Conservation (phyloP, 2,329 filamentous ascomycete species). For the Raffaelea ambrosiae region DNA sequence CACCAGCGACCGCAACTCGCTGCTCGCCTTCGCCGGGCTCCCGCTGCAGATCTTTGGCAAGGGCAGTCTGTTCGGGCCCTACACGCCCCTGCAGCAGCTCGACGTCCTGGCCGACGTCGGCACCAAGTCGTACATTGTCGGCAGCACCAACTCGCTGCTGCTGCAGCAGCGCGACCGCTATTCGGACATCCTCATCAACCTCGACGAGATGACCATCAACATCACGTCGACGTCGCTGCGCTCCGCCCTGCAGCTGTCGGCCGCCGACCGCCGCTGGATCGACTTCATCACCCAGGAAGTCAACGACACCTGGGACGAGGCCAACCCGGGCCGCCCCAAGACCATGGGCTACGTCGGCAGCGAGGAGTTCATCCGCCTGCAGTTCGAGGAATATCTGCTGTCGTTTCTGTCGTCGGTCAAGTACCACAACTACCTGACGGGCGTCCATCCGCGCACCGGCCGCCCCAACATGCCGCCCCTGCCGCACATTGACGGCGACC, state of each 20-base stretch:
- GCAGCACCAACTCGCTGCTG: constrained; percentile 89
- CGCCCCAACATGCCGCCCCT: constrained; percentile 28
- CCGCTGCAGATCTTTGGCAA: constrained; percentile 94
- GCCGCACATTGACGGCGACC: constrained; percentile 69
- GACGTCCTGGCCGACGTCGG: constrained; percentile 83
- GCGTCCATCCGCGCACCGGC: constrained; percentile 46
- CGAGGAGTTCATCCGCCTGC: constrained; percentile 92
- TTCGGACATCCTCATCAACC: constrained; percentile 91
- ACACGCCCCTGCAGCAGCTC: constrained; percentile 91
- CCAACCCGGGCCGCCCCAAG: constrained; percentile 81
- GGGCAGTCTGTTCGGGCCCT: constrained; percentile 91
- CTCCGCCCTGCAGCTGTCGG: constrained; percentile 66
- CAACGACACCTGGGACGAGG: constrained; percentile 92
- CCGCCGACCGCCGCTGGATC: constrained; percentile 89
- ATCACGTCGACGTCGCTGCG: constrained; percentile 75
- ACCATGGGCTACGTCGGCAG: constrained; percentile 92
- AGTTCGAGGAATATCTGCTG: constrained; percentile 94
- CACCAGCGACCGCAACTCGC: constrained; percentile 83
- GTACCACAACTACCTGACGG: constrained; percentile 66
- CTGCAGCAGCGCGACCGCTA: constrained; percentile 93
- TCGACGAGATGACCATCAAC: constrained; percentile 80
- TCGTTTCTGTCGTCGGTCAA: constrained; percentile 83
- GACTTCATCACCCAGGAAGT: constrained; percentile 90
- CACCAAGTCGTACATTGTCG: constrained; percentile 95
- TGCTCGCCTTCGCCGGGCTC: constrained; percentile 89